Conservation (phyloP, 2,329 filamentous ascomycete genomes). For the Exophiala spinifera region DNA sequence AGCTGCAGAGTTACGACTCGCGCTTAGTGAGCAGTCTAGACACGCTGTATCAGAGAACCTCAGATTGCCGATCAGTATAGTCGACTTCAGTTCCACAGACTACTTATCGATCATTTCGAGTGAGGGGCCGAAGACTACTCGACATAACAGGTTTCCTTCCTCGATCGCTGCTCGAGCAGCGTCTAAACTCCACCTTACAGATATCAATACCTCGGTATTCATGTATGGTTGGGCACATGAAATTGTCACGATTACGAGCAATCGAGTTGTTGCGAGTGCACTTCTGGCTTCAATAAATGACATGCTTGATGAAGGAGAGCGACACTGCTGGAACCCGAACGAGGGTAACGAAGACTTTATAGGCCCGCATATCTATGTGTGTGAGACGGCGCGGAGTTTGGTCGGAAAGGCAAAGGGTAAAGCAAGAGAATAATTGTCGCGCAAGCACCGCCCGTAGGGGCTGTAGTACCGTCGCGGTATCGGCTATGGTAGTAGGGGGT, state of each 20-base stretch:
- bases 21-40: slow-evolving; percentile 11
- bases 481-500: no score
- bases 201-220: slow-evolving; percentile 68
- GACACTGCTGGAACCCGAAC: slow-evolving; percentile 39
- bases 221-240: slow-evolving; percentile 65
- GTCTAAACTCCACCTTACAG: slow-evolving; percentile 46
- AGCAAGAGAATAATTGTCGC: slow-evolving; percentile 14
- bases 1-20: slow-evolving; percentile 49
- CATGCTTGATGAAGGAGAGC: slow-evolving; percentile 21
- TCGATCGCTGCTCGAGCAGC: slow-evolving; percentile 5
- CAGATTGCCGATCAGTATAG: slow-evolving; percentile 59
- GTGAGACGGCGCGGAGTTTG: slow-evolving; percentile 62
- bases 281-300: slow-evolving; percentile 48
- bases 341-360: slow-evolving; percentile 47
- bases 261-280: slow-evolving; percentile 63
- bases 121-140: not conserved
- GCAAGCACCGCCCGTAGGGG: not conserved
- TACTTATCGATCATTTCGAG: no score
- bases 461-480: no score
- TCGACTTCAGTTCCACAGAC: slow-evolving; percentile 46
- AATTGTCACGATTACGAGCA: slow-evolving; percentile 68
- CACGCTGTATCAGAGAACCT: slow-evolving; percentile 54
- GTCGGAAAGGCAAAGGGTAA: slow-evolving; percentile 62
- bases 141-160: slow-evolving; percentile 3
- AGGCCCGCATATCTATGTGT: slow-evolving; percentile 64